Evolutionary conservation across 1,284 basidiomycete species (phyloP).

Genomic region (Papiliotrema laurentii): DNA sequence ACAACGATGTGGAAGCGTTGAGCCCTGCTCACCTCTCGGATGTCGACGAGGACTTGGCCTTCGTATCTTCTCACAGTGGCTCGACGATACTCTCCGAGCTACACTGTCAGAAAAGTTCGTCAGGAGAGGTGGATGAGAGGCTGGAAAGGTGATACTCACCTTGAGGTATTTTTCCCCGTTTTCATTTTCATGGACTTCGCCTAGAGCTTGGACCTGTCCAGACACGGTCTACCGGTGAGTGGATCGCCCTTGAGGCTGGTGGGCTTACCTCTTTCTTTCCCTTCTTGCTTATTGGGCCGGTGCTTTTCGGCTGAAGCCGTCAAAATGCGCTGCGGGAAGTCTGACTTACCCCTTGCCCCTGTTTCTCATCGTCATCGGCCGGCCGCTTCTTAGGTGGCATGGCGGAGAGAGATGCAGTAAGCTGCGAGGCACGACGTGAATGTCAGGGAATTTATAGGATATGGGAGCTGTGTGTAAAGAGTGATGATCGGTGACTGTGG

Average conservation of each 20-base stretch:
- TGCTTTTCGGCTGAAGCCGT: neutral
- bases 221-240: neutral
- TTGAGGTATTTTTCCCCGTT: conserved; percentile 8
- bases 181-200: conserved; percentile 5
- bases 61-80: conserved; percentile 68
- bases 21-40: conserved; percentile 57
- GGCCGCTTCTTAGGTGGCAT: neutral
- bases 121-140: neutral
- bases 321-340: neutral
- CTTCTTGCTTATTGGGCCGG: neutral
- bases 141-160: neutral
- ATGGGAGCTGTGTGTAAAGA: neutral
- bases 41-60: conserved; percentile 62
- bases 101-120: neutral
- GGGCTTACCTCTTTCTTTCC: neutral
- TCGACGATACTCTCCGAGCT: conserved; percentile 54
- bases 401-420: neutral
- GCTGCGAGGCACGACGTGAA: too few relatives aligned
- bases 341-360: neutral
- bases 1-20: neutral
- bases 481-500: neutral
- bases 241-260: neutral
- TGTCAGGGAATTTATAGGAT: neutral
- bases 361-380: neutral
- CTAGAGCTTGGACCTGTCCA: neutral